Evolutionary conservation across 129 eudicot genomes (phyloP), one percentile per base, ranked within the genome.

Genomic region (Flaveria brownii): DNA sequence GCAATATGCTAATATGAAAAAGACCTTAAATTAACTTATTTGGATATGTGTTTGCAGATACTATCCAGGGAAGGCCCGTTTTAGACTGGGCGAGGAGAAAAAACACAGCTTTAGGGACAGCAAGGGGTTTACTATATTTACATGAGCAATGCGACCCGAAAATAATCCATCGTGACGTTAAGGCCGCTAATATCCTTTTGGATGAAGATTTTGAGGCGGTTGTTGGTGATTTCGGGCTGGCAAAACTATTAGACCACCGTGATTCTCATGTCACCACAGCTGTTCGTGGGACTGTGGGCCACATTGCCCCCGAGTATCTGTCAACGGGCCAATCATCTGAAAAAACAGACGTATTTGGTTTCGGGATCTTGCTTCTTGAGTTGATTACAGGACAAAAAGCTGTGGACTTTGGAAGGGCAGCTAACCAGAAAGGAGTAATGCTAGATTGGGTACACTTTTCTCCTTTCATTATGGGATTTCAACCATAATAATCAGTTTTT

Each of bases 131-230:
- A 65, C 88, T 90, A 20, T 93, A 93, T 77, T 71, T 93, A 62
- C 98, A 93, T 30, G 98, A 93, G 76, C 98, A 93, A 49, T 87
- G 92, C 68, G 98, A 93, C 82, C 98, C 98, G 9, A 88, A 87
- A 85, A 87, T 93, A 68, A 93, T 93, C 25, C 98, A 90, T 67
- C 97, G 98, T 11, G 98, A 93, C 76, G 98, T 93, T 61, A 93
- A 90, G 80, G 98, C 98, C 13, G 97, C 98, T 77, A 93, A 93
- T 77, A 93, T 93, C 70, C 87, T 93, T 77, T 77, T 90, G 84
- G 98, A 90, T 81, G 98, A 90, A 84, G 96, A 93, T 69, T 93
- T 93, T 75, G 98, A 93, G 83, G 97, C 97, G 5, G 96, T 93
- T 49, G 98, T 93, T 68, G 98, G 98, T 57, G 98, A 93, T 80